These are phyloP conservation scores for Linnemannia zychae DNA, from an alignment of 192 early-diverging fungal species.

Conservation along the genomic window DNA sequence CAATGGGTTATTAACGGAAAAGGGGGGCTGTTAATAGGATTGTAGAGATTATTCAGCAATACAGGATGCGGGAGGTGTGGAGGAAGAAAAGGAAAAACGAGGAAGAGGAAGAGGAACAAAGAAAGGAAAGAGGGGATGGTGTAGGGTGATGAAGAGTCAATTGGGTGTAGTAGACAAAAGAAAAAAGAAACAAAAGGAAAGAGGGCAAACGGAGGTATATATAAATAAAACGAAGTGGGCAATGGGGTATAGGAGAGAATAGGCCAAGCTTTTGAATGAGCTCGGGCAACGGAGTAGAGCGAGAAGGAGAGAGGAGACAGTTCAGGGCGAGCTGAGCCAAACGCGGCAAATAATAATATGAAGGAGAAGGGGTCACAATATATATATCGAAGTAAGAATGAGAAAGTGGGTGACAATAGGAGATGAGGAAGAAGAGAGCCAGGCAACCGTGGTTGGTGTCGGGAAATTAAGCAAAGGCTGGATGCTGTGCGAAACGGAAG, in stretches of 20 bases:
- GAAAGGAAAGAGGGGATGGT: not conserved
- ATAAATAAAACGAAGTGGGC: constrained; percentile 4
- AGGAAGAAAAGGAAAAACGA: not conserved
- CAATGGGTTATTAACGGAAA: constrained; percentile 1
- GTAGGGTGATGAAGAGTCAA: not conserved
- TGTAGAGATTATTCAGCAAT: not conserved
- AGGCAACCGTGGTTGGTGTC: not conserved
- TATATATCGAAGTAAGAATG: not conserved
- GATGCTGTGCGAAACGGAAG: not conserved
- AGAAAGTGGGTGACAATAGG: not conserved
- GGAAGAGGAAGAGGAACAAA: not conserved
- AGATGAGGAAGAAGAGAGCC: not conserved
- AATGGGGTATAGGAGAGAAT: constrained; percentile 7
- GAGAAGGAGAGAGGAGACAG: not conserved
- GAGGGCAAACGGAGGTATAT: not conserved
- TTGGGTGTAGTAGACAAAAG: not conserved
- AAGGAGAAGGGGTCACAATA: not conserved
- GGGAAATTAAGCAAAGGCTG: not conserved
- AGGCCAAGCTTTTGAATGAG: not conserved
- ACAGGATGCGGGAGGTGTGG: not conserved
- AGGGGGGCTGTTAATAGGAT: not conserved
- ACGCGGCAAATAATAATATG: constrained; percentile 4
- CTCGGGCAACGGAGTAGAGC: not conserved
- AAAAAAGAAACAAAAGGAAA: not conserved
- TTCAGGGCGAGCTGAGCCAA: constrained; percentile 3